These are phyloP conservation scores for Amanita rimosa DNA, from an alignment of 768 basidiomycete species.

Conservation along the genomic window DNA sequence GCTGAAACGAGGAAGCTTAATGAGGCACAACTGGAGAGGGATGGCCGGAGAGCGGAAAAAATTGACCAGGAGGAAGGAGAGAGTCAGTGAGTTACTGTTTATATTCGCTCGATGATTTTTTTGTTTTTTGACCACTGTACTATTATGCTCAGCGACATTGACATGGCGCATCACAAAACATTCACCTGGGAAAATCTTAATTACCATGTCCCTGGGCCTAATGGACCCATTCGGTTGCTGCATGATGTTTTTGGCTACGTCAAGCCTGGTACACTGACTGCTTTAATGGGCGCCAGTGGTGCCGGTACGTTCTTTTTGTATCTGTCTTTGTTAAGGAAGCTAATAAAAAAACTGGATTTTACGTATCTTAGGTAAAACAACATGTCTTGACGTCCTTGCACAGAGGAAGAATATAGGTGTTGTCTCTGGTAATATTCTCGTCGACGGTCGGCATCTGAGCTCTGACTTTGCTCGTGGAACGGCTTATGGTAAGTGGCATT, in stretches of 20 bases:
- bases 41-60: constrained; percentile 25
- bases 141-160: constrained; percentile 6
- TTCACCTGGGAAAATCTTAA: constrained; percentile 80
- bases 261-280: constrained; percentile 80
- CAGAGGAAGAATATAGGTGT: constrained; percentile 66
- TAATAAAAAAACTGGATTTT: not conserved
- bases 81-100: constrained; percentile 7
- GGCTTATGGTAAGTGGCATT: constrained; percentile 54
- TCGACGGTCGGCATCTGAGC: constrained; percentile 53
- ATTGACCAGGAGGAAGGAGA: constrained; percentile 13
- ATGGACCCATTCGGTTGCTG: constrained; percentile 49
- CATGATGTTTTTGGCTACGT: constrained; percentile 75
- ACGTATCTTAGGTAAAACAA: constrained; percentile 48
- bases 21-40: constrained; percentile 39
- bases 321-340: constrained; percentile 2
- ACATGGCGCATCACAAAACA: constrained; percentile 29
- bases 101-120: not conserved
- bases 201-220: constrained; percentile 63
- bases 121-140: not conserved
- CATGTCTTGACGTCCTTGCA: constrained; percentile 63
- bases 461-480: constrained; percentile 51
- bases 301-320: constrained; percentile 34
- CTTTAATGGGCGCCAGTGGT: constrained; percentile 80
- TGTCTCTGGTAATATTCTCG: constrained; percentile 48
- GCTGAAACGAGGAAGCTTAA: constrained; percentile 44